Evolutionary conservation across 2,329 filamentous ascomycete species (phyloP).

Genomic region (Zymoseptoria ardabiliae): DNA sequence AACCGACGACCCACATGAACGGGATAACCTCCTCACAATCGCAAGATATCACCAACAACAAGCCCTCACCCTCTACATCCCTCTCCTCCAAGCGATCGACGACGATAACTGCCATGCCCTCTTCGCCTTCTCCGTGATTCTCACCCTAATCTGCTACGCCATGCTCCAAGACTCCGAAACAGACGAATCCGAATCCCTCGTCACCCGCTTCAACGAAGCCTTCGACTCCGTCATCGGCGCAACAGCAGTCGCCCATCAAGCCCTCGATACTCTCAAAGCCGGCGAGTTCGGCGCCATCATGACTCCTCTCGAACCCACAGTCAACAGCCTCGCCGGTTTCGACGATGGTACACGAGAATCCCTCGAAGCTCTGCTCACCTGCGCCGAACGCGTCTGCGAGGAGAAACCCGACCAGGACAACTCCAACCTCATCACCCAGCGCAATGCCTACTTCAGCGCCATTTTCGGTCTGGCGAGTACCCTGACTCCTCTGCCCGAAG

Average conservation of each 20-base stretch:
- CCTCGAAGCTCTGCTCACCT: slow-evolving; percentile 9
- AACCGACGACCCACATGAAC: slow-evolving; percentile 3
- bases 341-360: slow-evolving; percentile 7
- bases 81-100: slow-evolving; percentile 14
- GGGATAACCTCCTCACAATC: slow-evolving; percentile 11
- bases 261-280: slow-evolving; percentile 6
- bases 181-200: slow-evolving; percentile 2
- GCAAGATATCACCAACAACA: slow-evolving; percentile 20
- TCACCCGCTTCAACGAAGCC: slow-evolving; percentile 12
- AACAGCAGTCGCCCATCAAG: slow-evolving; percentile 11
- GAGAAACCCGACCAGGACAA: slow-evolving; percentile 5
- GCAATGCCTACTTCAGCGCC: slow-evolving; percentile 10
- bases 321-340: slow-evolving; percentile 8
- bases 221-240: slow-evolving; percentile 15
- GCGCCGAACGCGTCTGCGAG: background rate
- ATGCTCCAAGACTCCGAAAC: slow-evolving; percentile 9
- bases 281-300: slow-evolving; percentile 10
- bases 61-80: slow-evolving; percentile 17
- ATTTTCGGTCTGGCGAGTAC: slow-evolving; percentile 13
- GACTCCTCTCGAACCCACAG: slow-evolving; percentile 1
- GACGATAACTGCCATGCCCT: slow-evolving; percentile 18
- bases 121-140: slow-evolving; percentile 16
- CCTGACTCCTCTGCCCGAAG: slow-evolving; percentile 7
- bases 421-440: background rate
- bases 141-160: slow-evolving; percentile 11